Base-by-base conservation (phyloP, 140 eudicot species). In the Artemisia princeps region DNA sequence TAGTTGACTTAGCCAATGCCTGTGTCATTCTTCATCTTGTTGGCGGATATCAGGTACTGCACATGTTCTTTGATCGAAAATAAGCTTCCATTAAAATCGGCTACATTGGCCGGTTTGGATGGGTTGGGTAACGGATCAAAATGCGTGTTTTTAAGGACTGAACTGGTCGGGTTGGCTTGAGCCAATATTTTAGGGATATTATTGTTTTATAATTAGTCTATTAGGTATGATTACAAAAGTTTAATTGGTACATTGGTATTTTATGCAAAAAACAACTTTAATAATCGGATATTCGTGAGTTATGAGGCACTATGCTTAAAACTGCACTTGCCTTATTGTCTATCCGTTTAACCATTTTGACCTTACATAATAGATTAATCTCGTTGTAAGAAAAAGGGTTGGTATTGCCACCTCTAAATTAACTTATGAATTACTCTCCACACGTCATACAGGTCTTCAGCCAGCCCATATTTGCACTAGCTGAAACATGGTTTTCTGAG, bases 1-100 rank as follows among this genome's bases (percentile, higher is more conserved):
- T 86, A 6, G 76, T 86, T 15, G 95, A 81, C 55, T 66, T 83
- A 46, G 95, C 95, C 13, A 86, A 86, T 51, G 87, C 76, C 0
- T 86, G 95, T 56, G 77, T 81, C 7, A 58, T 81, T 71, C 68
- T 84, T 20, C 95, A 86, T 30, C 76, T 82, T 60, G 68, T 78
- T 26, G 95, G 90, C 9, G 95, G 84, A 59, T 86, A 86, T 65
- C 82, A 78, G 86, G 74, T 78, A 53, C 57, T 15, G 14, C 37
- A 53, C 52, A 13, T 20, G 40, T 13, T 44, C 11, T 44, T 63
- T 30, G 20, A 2, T 26, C 2, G 33, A 26, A 3, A 26, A 26
- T 40, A 62, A 30, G 37, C 22, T 60, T 30, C 20, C 23, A n/a
- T n/a, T 4, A 60, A 2, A 14, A 0, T 6, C 1, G 45, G 49